Evolutionary conservation across 139 green algal species (phyloP), one percentile per base, ranked within the genome.

Genomic region (Chlamydomonas urium): DNA sequence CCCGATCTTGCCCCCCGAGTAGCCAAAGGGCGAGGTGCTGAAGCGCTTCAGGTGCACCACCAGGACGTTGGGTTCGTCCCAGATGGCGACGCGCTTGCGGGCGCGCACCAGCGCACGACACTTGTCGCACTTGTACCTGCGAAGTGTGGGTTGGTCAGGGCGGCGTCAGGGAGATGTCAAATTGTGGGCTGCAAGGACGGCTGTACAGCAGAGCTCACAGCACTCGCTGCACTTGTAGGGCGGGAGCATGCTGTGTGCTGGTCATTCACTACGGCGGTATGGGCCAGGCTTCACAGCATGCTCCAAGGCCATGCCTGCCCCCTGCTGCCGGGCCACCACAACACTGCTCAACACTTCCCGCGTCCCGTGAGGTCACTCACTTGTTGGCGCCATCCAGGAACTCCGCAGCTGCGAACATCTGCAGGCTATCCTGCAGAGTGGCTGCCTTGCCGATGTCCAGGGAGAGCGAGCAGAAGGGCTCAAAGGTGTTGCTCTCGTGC

Each of bases 401-500:
- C 81, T 97, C 91, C 8, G 73, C 69, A 4, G 72, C 72, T 8
- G 83, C 92, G 86, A 96, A 97, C 23, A 67, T 61, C 45, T 78
- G 47, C 47, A 96, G 85, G 3, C 80, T 78, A 3, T 85, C 71
- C 21, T 58, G 19, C 36, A 95, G 47, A 2, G 24, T 73, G 3
- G 47, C 59, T 10, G 36, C 68, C 48, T 53, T 79, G 24, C 60
- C 80, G 33, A 98, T 86, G 58, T 98, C 94, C 24, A 98, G 83
- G 28, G 71, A 88, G 29, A 98, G 58, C 75, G 97, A 86, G 60
- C 96, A 78, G 74, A 94, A 94, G 4, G 87, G 76, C 67, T 98
- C 94, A 56, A 84, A 94, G 1, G 85, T 96, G 81, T 92, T 90
- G 70, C 69, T 88, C 65, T 88, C 81, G 59, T 94, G 86, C 1